These are phyloP conservation scores for Phytopythium sindhum DNA, from an alignment of 352 stramenopile genomes.

Conservation along the genomic window DNA sequence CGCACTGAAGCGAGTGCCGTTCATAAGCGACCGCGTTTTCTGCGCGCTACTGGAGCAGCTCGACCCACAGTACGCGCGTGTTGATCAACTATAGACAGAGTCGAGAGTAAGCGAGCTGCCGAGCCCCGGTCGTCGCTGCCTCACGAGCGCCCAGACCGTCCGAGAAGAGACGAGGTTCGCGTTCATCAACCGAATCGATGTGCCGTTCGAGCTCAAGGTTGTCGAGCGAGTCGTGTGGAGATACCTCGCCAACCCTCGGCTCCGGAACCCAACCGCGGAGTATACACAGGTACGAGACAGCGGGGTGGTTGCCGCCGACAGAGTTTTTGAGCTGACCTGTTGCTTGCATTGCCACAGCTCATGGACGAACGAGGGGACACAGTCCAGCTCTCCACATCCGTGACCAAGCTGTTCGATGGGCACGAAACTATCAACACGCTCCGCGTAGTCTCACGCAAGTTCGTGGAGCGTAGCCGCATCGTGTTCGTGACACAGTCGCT, in stretches of 20 bases:
- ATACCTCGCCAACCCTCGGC: neutral
- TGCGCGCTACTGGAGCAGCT: neutral
- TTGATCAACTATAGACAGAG: neutral
- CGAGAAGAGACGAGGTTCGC: neutral
- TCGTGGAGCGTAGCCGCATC: neutral
- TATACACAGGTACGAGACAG: neutral
- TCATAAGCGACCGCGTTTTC: neutral
- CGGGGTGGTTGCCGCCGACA: neutral
- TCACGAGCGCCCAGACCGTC: neutral
- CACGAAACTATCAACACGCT: neutral
- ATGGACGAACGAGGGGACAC: neutral
- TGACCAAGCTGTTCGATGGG: neutral
- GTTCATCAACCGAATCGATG: neutral
- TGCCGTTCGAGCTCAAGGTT: neutral
- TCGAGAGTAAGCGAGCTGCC: neutral
- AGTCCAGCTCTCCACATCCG: neutral
- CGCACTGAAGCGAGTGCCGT: neutral
- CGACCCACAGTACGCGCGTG: neutral
- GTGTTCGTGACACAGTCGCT: constrained; percentile 3
- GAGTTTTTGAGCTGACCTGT: no score
- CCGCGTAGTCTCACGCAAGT: constrained; percentile 1
- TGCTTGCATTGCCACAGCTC: neutral
- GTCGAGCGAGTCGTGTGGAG: neutral
- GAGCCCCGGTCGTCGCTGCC: neutral
- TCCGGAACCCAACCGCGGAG: neutral